These are phyloP conservation scores for Hyphodiscus hymeniophilus DNA, from an alignment of 495 filamentous ascomycete genomes.

Conservation along the genomic window DNA sequence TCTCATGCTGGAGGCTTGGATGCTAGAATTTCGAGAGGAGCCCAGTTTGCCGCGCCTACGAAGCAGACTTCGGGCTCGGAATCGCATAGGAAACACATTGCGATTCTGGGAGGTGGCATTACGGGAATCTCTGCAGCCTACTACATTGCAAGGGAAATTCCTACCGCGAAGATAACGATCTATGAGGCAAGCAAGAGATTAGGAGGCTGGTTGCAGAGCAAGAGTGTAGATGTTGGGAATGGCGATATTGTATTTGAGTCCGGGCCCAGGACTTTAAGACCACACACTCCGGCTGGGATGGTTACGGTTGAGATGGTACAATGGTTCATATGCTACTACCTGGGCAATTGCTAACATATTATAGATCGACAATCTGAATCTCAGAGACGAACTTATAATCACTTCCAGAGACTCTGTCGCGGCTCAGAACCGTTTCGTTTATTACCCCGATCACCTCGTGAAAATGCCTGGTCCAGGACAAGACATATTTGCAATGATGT, in stretches of 20 bases:
- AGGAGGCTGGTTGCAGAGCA: conserved; percentile 81
- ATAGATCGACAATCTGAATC: conserved; percentile 56
- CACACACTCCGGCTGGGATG: conserved; percentile 36
- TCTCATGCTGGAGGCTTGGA: neutral
- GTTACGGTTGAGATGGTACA: conserved; percentile 51
- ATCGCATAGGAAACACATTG: conserved; percentile 31
- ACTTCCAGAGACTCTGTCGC: conserved; percentile 39
- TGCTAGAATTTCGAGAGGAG: neutral
- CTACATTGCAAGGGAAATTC: conserved; percentile 53
- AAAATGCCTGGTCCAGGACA: conserved; percentile 45
- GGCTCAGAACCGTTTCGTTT: conserved; percentile 68
- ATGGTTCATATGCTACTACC: no score
- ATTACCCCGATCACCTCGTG: conserved; percentile 86
- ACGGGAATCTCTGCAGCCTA: conserved; percentile 80
- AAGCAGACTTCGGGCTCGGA: neutral
- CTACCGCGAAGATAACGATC: conserved; percentile 55
- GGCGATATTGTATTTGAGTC: conserved; percentile 67
- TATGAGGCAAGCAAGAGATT: conserved; percentile 62
- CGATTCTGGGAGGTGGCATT: conserved; percentile 81
- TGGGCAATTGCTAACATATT: no score
- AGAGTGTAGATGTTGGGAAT: conserved; percentile 45
- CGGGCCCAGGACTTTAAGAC: conserved; percentile 73
- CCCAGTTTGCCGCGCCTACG: neutral
- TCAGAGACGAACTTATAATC: conserved; percentile 55
- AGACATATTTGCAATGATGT: conserved; percentile 21